Evolutionary conservation across 352 stramenopile genomes (phyloP).

Genomic region (Phytophthora fragariae): DNA sequence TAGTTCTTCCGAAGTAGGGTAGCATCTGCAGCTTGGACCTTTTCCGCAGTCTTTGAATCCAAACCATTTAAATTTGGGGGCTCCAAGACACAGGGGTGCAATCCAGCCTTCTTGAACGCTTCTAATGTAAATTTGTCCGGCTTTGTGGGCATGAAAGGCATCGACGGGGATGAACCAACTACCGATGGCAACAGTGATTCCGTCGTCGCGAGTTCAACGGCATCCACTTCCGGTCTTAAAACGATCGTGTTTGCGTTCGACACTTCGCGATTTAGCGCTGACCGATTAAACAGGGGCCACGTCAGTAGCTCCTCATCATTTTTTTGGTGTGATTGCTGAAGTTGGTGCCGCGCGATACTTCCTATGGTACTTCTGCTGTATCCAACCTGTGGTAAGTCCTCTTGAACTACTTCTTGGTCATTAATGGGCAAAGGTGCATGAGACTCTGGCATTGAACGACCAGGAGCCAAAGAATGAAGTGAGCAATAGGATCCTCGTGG

Average conservation of each 20-base stretch:
- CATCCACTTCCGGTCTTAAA: slow-evolving; percentile 7
- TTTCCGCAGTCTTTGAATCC: slow-evolving; percentile 53
- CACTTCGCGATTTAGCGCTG: not conserved
- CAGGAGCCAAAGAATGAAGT: slow-evolving; percentile 12
- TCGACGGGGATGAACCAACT: not conserved
- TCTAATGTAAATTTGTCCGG: slow-evolving; percentile 18
- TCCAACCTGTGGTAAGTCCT: slow-evolving; percentile 6
- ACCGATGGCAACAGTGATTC: not conserved
- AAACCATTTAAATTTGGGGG: slow-evolving; percentile 65
- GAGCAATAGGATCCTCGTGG: slow-evolving; percentile 16
- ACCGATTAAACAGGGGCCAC: slow-evolving; percentile 5
- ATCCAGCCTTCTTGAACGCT: slow-evolving; percentile 31
- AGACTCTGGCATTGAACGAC: not conserved
- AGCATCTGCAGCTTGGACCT: slow-evolving; percentile 68
- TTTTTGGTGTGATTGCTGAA: slow-evolving; percentile 7
- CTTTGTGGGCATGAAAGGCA: not conserved
- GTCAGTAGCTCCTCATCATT: not conserved
- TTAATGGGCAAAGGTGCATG: slow-evolving; percentile 22
- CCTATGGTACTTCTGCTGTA: slow-evolving; percentile 20
- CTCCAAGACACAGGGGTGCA: slow-evolving; percentile 40
- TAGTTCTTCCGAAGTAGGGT: slow-evolving; percentile 81
- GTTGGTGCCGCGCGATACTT: slow-evolving; percentile 13
- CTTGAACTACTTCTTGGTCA: slow-evolving; percentile 13
- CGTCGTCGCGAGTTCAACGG: not conserved
- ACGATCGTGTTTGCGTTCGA: not conserved